Evolutionary conservation across 257 asterid genomes (phyloP), one percentile per base, ranked within the genome.

Genomic region (Ilex asprella): DNA sequence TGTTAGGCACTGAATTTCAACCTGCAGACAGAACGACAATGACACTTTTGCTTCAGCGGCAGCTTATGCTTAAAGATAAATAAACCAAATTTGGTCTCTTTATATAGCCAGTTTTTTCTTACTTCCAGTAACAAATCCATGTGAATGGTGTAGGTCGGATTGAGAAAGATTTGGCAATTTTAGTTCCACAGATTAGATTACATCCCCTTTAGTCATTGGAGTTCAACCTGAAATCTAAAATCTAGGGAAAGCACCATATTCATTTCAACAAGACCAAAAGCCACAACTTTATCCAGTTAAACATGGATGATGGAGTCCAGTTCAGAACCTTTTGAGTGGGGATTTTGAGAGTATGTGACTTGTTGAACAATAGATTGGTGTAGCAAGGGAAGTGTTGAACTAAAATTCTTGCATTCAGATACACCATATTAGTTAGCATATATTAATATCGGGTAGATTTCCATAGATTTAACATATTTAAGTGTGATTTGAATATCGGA

Each of bases 1-100:
- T 63, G 83, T 77, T 10, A 80, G 73, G 53, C 86, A 80, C 68
- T 55, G 72, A 52, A 80, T 78, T 69, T 80, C 83, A 70, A 77
- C 73, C 86, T 80, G 71, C 64, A 64, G 67, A 58, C 61, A 44
- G 44, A 56, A 49, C 64, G 43, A 39, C 71, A 52, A 35, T 9
- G 52, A 69, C 57, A 62, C 39, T 35, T 61, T 70, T 51, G 31
- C 41, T 11, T 49, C 54, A 49, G 16, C 14, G 16, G 14, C 10
- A 12, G n/a, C 10, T 12, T 3, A 49, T 12, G 16, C 13, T 49
- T 49, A 12, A 49, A 49, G 3, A 11, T 49, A 6, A 49, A 49
- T 6, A 49, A 15, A 12, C 0, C 14, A 49, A 11, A 49, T 6
- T 49, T 49, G 5, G 54, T 35, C 41, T 35, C 1, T 35, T 35